These are phyloP conservation scores for Prunus persica DNA, from an alignment of 306 rosid genomes.

Conservation along the genomic window DNA sequence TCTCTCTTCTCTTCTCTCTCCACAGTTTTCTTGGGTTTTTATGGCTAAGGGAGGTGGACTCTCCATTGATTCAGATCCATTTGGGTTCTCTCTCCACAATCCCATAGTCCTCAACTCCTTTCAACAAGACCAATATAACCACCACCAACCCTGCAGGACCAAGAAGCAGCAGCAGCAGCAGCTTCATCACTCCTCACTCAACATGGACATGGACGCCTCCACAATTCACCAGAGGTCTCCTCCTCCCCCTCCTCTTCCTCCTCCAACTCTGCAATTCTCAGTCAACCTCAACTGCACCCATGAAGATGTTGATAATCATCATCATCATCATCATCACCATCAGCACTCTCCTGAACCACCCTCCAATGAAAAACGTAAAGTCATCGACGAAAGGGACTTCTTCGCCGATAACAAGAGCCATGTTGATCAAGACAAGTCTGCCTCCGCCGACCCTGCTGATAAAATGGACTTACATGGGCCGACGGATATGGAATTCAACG, in stretches of 20 bases:
- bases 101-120: conserved; percentile 70
- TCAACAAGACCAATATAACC: conserved; percentile 31
- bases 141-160: not conserved
- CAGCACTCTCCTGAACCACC: conserved; percentile 13
- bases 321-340: not conserved
- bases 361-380: conserved; percentile 17
- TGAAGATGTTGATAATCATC: not conserved
- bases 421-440: conserved; percentile 7
- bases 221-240: conserved; percentile 21
- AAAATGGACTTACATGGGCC: conserved; percentile 18
- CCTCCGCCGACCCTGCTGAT: conserved; percentile 7
- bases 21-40: conserved; percentile 20
- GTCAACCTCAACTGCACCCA: conserved; percentile 49
- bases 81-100: conserved; percentile 41
- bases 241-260: conserved; percentile 21
- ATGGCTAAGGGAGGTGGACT: conserved; percentile 74
- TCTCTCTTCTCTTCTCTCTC: conserved; percentile 26
- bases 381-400: conserved; percentile 70
- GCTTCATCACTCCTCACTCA: not conserved
- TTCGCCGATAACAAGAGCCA: conserved; percentile 35
- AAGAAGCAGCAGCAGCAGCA: not conserved
- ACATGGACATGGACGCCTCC: not conserved
- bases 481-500: conserved; percentile 32
- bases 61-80: conserved; percentile 85
- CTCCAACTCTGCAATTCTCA: conserved; percentile 41